Evolutionary conservation across 164 flowering plant species (phyloP), one percentile per base, ranked within the genome.

Genomic region (Saururus chinensis): DNA sequence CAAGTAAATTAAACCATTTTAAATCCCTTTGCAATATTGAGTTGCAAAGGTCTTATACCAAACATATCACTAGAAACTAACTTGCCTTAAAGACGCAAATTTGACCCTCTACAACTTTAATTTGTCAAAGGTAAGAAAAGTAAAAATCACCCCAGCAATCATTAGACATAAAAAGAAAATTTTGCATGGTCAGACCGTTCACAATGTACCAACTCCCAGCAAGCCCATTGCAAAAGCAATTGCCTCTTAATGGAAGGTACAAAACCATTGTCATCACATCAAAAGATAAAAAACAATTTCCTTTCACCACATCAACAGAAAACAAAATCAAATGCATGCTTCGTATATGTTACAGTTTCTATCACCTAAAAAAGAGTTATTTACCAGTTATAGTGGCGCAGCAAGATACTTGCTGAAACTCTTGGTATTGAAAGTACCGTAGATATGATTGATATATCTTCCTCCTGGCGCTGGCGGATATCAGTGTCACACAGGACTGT

Each of bases 331-430:
- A 30, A 30, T 42, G 12, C 49, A 14, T 42, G 49, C 12, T 10
- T 42, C 12, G 17, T 14, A 10, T 14, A 42, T 42, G 49, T 1
- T 42, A 42, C 4, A 42, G 9, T 42, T 42, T 1, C 1, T 42
- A 42, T 10, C 17, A 30, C n/a, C 23, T 19, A n/a, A 48, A 16
- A 26, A 53, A 40, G 53, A 41, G 30, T 52, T 35, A 69, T 42
- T 14, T 78, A 85, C 88, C 95, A 88, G 56, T 86, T 80, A 61
- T 76, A 84, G 69, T 84, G 74, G 51, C 80, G 80, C 25, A 82
- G 74, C 53, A 82, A 73, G 48, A 82, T 74, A 60, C 80, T 61
- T 51, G 87, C 84, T 22, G 76, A 67, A 55, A 58, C 84, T 68
- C 76, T 70, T 41, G 87, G 57, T 26, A 82, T 74, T 19, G 81